Percentiles rank a stretch among this genome's conserved stretches.
phyloP scores from a whole-genome alignment of 1,284 basidiomycete species.

The Trichosporon asahii region DNA sequence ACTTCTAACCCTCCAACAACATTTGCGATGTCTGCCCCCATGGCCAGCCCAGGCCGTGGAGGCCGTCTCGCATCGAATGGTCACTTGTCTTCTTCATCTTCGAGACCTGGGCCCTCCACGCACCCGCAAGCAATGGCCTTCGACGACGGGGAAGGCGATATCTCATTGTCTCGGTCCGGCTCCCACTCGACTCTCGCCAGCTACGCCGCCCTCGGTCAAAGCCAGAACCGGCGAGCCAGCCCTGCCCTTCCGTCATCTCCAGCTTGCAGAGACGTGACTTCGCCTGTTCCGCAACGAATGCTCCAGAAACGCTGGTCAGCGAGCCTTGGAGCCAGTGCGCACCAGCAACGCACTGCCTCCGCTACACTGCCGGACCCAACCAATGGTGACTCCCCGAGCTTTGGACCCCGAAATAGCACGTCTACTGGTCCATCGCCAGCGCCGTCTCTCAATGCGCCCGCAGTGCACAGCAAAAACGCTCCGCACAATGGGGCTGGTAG shows the following conservation, averaged over 20 bases:
- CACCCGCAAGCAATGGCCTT: background rate
- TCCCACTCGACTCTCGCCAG: background rate
- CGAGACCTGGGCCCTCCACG: background rate
- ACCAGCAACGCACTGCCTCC: constrained; percentile 2
- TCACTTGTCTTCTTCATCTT: background rate
- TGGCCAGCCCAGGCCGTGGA: constrained; percentile 6
- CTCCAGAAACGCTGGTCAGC: background rate
- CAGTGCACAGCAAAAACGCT: background rate
- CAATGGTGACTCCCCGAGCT: background rate
- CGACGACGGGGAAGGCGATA: constrained; percentile 2
- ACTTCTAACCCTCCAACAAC: background rate
- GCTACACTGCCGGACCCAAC: background rate
- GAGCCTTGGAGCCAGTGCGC: constrained; percentile 1
- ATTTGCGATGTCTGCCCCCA: constrained; percentile 7
- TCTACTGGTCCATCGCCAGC: background rate
- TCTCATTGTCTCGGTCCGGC: constrained; percentile 1
- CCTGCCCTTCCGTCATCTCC: background rate
- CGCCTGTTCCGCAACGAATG: background rate
- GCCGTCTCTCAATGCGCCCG: background rate
- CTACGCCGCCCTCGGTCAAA: background rate
- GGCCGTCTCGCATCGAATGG: background rate
- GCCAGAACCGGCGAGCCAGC: background rate
- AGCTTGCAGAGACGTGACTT: background rate
- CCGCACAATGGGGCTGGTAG: background rate
- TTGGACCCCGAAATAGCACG: background rate